Evolutionary conservation across 2,329 filamentous ascomycete genomes (phyloP).

Genomic region (Alternaria hordeiaustralica): DNA sequence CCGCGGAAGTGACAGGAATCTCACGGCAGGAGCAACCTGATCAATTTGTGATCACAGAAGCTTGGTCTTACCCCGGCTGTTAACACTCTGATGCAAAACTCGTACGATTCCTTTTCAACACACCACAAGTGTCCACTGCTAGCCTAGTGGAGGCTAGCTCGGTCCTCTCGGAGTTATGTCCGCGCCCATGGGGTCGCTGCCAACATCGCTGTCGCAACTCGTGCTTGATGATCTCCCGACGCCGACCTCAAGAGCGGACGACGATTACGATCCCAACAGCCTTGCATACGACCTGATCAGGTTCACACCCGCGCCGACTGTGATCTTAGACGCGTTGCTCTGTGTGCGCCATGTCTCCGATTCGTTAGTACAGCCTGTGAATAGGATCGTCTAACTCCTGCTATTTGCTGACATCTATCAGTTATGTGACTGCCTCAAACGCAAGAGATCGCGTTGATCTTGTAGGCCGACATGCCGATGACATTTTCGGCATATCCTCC

Average conservation of each 20-base stretch:
- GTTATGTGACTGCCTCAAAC: constrained; percentile 45
- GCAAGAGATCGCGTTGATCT: constrained; percentile 43
- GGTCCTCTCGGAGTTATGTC: constrained; percentile 19
- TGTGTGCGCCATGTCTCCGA: constrained; percentile 58
- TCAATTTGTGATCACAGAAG: constrained; percentile 11
- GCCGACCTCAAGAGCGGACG: constrained; percentile 13
- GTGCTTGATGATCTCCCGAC: constrained; percentile 23
- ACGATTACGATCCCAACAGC: constrained; percentile 11
- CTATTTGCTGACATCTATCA: background rate
- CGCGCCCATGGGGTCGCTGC: constrained; percentile 12
- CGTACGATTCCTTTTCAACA: constrained; percentile 28
- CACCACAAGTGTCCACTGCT: constrained; percentile 7
- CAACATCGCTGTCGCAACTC: constrained; percentile 11
- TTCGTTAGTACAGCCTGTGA: constrained; percentile 25
- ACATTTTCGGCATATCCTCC: constrained; percentile 45
- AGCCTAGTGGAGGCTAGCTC: constrained; percentile 14
- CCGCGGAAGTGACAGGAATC: constrained; percentile 1
- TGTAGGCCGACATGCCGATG: constrained; percentile 48
- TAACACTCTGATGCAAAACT: constrained; percentile 18
- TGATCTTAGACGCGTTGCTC: constrained; percentile 55
- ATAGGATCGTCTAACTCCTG: background rate
- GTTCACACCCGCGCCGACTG: constrained; percentile 51
- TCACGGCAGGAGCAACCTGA: background rate
- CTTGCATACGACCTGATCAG: constrained; percentile 37
- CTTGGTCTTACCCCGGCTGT: constrained; percentile 16